A percentile compares a stretch with the other conserved stretches of the same genome.
Conservation (phyloP, 148 eudicot species). For the Pharnaceum exiguum region DNA sequence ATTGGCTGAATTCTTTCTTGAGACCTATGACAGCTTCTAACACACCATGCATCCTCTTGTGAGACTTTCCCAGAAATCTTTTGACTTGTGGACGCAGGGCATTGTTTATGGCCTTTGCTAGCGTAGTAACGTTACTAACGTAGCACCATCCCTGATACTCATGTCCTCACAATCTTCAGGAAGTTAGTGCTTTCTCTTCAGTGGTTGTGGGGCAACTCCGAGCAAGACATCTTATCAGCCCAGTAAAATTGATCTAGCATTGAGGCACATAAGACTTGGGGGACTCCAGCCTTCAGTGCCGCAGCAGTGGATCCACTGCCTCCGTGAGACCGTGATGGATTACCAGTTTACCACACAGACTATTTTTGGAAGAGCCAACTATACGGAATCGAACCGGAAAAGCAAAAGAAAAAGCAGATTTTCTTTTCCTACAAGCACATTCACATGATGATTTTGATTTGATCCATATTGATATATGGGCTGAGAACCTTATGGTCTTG, state of each 20-base stretch:
- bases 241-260: slow-evolving; percentile 93
- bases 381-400: slow-evolving; percentile 80
- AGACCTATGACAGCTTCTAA: slow-evolving; percentile 47
- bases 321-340: slow-evolving; percentile 95
- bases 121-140: too few species aligned
- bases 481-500: too few species aligned
- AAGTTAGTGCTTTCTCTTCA: slow-evolving; percentile 49
- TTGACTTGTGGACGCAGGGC: slow-evolving; percentile 54
- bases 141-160: slow-evolving; percentile 52
- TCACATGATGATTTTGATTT: too few species aligned
- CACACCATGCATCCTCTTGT: slow-evolving; percentile 65
- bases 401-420: slow-evolving; percentile 64
- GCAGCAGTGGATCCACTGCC: slow-evolving; percentile 99
- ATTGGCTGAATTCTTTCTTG: slow-evolving; percentile 35
- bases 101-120: slow-evolving; percentile 46
- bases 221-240: slow-evolving; percentile 98
- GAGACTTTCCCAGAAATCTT: slow-evolving; percentile 56
- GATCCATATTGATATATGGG: too few species aligned
- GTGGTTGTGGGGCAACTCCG: slow-evolving; percentile 85
- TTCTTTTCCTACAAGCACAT: too few species aligned
- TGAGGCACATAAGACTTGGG: slow-evolving; percentile 87
- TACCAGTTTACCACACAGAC: slow-evolving; percentile 70
- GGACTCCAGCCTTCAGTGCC: slow-evolving; percentile 81
- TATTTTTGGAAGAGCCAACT: slow-evolving; percentile 78
- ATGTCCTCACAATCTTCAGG: slow-evolving; percentile 47